These are phyloP conservation scores for Theileria parva DNA, from an alignment of 169 alveolate species.

Conservation along the genomic window DNA sequence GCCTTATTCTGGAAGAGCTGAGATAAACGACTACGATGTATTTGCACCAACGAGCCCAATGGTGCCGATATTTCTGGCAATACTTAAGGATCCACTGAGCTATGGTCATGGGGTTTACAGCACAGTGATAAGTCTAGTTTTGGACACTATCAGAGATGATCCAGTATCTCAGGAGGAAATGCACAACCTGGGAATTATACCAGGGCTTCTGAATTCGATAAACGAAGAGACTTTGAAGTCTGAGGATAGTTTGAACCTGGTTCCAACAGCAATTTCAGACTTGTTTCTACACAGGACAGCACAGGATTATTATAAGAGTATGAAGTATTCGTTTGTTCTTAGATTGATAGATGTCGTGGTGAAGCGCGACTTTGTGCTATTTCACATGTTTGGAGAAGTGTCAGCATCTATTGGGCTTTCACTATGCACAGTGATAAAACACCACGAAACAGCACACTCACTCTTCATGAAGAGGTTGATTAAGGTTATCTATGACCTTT, in stretches of 20 bases:
- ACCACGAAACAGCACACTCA: slow-evolving; percentile 29
- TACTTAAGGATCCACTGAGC: slow-evolving; percentile 63
- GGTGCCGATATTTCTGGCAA: slow-evolving; percentile 56
- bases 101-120: slow-evolving; percentile 74
- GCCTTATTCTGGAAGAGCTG: slow-evolving; percentile 38
- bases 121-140: slow-evolving; percentile 66
- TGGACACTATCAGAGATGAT: slow-evolving; percentile 75
- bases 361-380: slow-evolving; percentile 72
- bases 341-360: slow-evolving; percentile 65
- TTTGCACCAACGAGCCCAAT: slow-evolving; percentile 46
- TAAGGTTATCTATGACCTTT: slow-evolving; percentile 29
- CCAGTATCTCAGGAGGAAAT: slow-evolving; percentile 73
- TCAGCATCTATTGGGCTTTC: slow-evolving; percentile 75
- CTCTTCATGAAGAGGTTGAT: slow-evolving; percentile 31
- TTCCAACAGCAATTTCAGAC: slow-evolving; percentile 71
- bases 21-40: slow-evolving; percentile 49
- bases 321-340: slow-evolving; percentile 64
- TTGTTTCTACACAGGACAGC: slow-evolving; percentile 73
- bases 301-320: slow-evolving; percentile 65
- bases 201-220: slow-evolving; percentile 69
- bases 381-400: slow-evolving; percentile 79
- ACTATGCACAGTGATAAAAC: slow-evolving; percentile 35
- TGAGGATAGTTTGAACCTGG: slow-evolving; percentile 67
- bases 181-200: slow-evolving; percentile 68
- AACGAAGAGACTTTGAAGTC: slow-evolving; percentile 67